Evolutionary conservation across 2,329 filamentous ascomycete species (phyloP).

Genomic region (Xylaria sp.): DNA sequence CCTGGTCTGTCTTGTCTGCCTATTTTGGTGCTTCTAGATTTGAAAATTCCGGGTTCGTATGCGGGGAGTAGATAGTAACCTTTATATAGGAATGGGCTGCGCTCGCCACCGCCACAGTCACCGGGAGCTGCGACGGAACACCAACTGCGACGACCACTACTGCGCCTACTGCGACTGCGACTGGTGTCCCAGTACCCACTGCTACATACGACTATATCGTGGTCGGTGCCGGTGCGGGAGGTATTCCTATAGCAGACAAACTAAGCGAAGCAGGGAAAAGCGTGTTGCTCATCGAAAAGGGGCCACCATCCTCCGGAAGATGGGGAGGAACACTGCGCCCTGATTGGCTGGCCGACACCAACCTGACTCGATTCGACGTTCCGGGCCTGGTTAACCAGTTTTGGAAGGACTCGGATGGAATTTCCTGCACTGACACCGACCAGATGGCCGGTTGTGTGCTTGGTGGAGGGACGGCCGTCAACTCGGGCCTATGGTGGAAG

Average conservation of each 20-base stretch:
- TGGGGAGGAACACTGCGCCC: constrained; percentile 66
- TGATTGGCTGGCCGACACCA: constrained; percentile 62
- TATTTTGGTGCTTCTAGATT: no score
- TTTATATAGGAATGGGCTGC: constrained; percentile 49
- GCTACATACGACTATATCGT: constrained; percentile 64
- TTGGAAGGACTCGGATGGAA: constrained; percentile 63
- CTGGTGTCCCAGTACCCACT: constrained; percentile 42
- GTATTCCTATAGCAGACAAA: constrained; percentile 61
- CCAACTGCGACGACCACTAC: constrained; percentile 33
- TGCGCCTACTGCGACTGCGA: constrained; percentile 31
- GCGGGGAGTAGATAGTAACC: no score
- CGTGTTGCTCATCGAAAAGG: constrained; percentile 65
- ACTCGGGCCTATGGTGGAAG: constrained; percentile 71
- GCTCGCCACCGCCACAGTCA: constrained; percentile 46
- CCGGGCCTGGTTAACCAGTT: constrained; percentile 74
- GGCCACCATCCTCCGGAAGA: constrained; percentile 63
- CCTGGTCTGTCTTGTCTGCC: no score
- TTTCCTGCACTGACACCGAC: constrained; percentile 70
- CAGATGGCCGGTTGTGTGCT: constrained; percentile 74
- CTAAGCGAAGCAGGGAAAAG: constrained; percentile 66
- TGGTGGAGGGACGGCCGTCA: constrained; percentile 68
- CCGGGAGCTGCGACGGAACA: constrained; percentile 38
- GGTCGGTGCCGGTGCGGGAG: constrained; percentile 62
- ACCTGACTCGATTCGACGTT: constrained; percentile 71
- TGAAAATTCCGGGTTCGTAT: no score